Evolutionary conservation across 768 basidiomycete genomes (phyloP).

Genomic region (Collybia sordida): DNA sequence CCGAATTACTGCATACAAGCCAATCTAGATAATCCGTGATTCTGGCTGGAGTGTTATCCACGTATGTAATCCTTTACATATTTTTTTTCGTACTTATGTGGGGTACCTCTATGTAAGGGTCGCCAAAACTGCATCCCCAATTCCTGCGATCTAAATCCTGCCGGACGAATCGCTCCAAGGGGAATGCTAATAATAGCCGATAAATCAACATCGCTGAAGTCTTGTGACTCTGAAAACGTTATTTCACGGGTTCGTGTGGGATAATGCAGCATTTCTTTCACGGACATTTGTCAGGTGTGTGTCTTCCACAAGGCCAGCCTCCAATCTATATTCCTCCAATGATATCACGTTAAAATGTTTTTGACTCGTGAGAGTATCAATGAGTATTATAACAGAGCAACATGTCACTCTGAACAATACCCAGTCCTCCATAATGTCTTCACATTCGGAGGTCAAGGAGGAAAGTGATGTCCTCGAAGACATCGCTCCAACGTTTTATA

Average conservation of each 20-base stretch:
- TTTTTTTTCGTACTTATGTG: too few species aligned
- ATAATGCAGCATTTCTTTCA: background rate
- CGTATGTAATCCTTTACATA: too few species aligned
- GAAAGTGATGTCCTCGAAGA: background rate
- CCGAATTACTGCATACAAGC: too few species aligned
- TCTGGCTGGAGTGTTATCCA: too few species aligned
- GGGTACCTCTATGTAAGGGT: too few species aligned
- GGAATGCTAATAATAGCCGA: too few species aligned
- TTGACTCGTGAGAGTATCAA: background rate
- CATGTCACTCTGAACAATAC: background rate
- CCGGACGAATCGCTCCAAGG: too few species aligned
- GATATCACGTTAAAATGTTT: background rate
- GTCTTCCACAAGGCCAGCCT: background rate
- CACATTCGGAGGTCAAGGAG: background rate
- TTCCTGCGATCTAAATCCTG: too few species aligned
- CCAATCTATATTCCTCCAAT: background rate
- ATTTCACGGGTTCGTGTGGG: background rate
- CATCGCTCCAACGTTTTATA: conserved; percentile 10
- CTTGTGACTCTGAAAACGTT: too few species aligned
- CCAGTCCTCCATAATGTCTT: background rate
- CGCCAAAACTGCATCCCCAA: too few species aligned
- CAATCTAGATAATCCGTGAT: too few species aligned
- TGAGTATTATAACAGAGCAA: background rate
- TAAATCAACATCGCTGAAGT: too few species aligned
- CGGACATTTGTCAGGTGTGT: background rate